Percentiles rank a stretch among this genome's conserved stretches.
Conservation (phyloP, 768 basidiomycete genomes). For the Mycena alexandri region DNA sequence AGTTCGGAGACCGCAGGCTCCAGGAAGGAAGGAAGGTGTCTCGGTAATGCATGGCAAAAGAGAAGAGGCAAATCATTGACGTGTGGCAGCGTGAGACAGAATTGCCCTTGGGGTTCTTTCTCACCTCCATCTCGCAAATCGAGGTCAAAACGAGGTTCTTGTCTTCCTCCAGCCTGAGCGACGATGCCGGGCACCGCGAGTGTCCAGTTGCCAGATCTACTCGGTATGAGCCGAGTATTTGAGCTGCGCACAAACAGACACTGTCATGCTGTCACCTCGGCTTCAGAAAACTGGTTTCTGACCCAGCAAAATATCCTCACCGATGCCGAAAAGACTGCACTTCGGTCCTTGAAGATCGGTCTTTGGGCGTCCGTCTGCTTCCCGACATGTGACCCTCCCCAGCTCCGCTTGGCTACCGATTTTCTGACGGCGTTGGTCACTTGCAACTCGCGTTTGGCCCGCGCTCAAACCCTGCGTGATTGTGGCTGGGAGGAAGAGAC, state of each 20-base stretch:
- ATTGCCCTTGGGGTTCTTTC: no score
- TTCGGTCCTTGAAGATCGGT: constrained; percentile 55
- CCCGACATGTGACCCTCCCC: constrained; percentile 68
- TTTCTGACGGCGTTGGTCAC: constrained; percentile 59
- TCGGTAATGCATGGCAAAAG: no score
- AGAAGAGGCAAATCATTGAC: no score
- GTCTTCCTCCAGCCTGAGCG: no score
- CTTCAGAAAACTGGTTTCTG: constrained; percentile 51
- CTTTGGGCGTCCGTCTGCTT: constrained; percentile 71
- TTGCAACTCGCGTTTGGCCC: constrained; percentile 47
- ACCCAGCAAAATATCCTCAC: constrained; percentile 41
- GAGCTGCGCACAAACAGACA: constrained; percentile 55
- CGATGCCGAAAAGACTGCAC: constrained; percentile 42
- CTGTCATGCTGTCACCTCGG: constrained; percentile 48
- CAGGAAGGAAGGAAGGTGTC: no score
- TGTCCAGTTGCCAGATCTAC: constrained; percentile 59
- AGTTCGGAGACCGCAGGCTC: no score
- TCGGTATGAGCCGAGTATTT: constrained; percentile 48
- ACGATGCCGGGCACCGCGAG: constrained; percentile 40
- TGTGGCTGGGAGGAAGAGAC: constrained; percentile 39
- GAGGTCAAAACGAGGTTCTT: no score
- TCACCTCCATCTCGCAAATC: no score
- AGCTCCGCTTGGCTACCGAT: constrained; percentile 66
- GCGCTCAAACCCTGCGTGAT: constrained; percentile 23
- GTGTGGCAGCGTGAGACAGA: no score